Percentiles rank a stretch among this genome's conserved stretches.
These are phyloP conservation scores for Backusella tarrabulga DNA, from an alignment of 192 early-diverging fungal species.

Conservation along the genomic window DNA sequence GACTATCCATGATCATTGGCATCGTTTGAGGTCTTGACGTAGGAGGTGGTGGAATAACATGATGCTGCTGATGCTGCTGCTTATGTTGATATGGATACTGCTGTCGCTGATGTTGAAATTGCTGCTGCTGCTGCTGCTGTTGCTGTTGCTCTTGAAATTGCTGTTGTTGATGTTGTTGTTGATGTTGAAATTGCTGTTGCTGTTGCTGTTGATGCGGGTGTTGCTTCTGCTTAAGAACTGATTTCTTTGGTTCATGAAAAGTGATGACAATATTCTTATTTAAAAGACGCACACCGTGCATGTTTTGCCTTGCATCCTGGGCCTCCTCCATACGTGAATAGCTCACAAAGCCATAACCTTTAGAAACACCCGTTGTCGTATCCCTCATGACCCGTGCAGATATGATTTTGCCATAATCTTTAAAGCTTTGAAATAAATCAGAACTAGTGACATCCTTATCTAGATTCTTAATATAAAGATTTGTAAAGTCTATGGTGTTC, in stretches of 20 bases:
- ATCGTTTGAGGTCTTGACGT: background rate
- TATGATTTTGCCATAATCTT: constrained; percentile 84
- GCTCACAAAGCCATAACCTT: constrained; percentile 57
- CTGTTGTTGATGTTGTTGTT: background rate
- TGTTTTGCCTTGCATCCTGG: constrained; percentile 81
- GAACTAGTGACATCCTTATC: constrained; percentile 89
- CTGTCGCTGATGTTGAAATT: background rate
- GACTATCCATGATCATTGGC: constrained; percentile 2
- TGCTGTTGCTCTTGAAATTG: too few species aligned
- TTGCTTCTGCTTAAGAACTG: background rate
- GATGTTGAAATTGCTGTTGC: background rate
- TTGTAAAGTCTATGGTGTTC: constrained; percentile 48
- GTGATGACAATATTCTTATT: constrained; percentile 89
- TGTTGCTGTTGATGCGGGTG: constrained; percentile 4
- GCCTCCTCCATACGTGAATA: constrained; percentile 92
- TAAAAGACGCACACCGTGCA: constrained; percentile 81
- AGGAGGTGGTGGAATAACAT: background rate
- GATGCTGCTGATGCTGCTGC: background rate
- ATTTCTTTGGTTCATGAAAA: constrained; percentile 90
- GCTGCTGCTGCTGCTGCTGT: background rate
- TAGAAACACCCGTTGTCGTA: background rate
- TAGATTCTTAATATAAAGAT: constrained; percentile 98
- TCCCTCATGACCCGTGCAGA: constrained; percentile 35
- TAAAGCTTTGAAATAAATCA: constrained; percentile 90
- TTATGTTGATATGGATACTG: background rate